These are phyloP conservation scores for Tolypocladium pustulatum DNA, from an alignment of 2,329 filamentous ascomycete species.

Conservation along the genomic window DNA sequence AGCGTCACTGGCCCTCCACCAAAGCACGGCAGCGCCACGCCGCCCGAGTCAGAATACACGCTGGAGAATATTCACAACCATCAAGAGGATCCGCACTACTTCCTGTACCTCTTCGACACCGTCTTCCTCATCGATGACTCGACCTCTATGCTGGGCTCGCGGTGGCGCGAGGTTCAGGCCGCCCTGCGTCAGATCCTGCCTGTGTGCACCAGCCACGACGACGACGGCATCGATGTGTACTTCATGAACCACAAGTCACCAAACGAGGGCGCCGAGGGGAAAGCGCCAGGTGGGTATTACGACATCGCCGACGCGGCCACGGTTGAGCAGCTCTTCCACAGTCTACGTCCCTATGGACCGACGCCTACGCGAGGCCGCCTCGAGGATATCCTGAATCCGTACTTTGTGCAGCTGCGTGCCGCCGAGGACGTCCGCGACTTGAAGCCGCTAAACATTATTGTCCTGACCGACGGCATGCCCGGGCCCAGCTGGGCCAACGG, in stretches of 20 bases:
- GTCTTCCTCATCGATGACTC: slow-evolving; percentile 88
- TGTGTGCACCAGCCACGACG: slow-evolving; percentile 69
- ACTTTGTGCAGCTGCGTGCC: slow-evolving; percentile 39
- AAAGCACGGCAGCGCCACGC: neutral
- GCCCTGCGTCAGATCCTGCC: slow-evolving; percentile 68
- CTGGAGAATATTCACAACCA: slow-evolving; percentile 2
- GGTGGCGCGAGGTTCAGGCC: slow-evolving; percentile 63
- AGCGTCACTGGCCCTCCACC: slow-evolving; percentile 1
- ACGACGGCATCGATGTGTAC: slow-evolving; percentile 81
- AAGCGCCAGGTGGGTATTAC: slow-evolving; percentile 45
- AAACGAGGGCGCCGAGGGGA: slow-evolving; percentile 21
- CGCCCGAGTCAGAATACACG: neutral
- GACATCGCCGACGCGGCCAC: slow-evolving; percentile 47
- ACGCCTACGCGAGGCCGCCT: slow-evolving; percentile 71
- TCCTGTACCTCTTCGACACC: slow-evolving; percentile 74
- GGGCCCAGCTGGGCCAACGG: slow-evolving; percentile 48
- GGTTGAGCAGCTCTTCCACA: slow-evolving; percentile 61
- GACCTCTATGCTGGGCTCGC: slow-evolving; percentile 69
- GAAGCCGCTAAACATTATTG: slow-evolving; percentile 82
- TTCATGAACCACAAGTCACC: slow-evolving; percentile 64
- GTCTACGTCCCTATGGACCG: slow-evolving; percentile 49
- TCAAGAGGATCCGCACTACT: slow-evolving; percentile 60
- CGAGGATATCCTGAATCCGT: slow-evolving; percentile 60
- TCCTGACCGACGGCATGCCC: slow-evolving; percentile 81
- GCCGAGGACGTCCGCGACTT: slow-evolving; percentile 33